A percentile compares a stretch with the other conserved stretches of the same genome.
phyloP scores from a whole-genome alignment of 1,284 basidiomycete species.

The Hymenochaete sp. region DNA sequence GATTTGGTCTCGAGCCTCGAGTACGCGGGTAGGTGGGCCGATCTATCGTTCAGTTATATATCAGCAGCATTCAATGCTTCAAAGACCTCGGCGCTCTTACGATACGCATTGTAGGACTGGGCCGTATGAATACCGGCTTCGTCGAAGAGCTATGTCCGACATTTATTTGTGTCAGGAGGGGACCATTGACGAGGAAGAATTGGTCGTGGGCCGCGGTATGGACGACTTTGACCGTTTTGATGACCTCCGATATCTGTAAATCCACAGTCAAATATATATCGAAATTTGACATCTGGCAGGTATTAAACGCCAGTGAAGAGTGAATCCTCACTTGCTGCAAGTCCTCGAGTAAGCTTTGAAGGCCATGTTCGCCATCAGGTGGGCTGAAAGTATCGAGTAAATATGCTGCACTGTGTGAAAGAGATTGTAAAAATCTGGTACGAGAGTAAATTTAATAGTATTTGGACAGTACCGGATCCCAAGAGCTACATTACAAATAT shows the following conservation, averaged over 20 bases:
- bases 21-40: slow-evolving; percentile 4
- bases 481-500: slow-evolving; percentile 12
- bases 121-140: no score
- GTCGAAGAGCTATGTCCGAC: no score
- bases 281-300: background rate
- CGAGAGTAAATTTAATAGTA: background rate
- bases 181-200: slow-evolving; percentile 37
- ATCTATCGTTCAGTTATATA: slow-evolving; percentile 5
- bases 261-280: background rate
- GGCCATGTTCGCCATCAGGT: slow-evolving; percentile 22
- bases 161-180: slow-evolving; percentile 18
- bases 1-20: slow-evolving; percentile 14
- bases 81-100: slow-evolving; percentile 14
- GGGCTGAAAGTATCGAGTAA: slow-evolving; percentile 32
- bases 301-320: background rate
- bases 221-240: slow-evolving; percentile 31
- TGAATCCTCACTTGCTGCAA: slow-evolving; percentile 26
- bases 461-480: slow-evolving; percentile 11
- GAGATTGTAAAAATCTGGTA: background rate
- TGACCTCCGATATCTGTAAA: slow-evolving; percentile 21
- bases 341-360: slow-evolving; percentile 23
- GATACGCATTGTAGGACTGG: no score
- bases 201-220: slow-evolving; percentile 36
- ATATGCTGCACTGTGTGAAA: slow-evolving; percentile 29
- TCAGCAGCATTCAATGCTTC: slow-evolving; percentile 5